Evolutionary conservation across 208 protist species (phyloP), one percentile per base, ranked within the genome.

Genomic region (Polymyxa betae): DNA sequence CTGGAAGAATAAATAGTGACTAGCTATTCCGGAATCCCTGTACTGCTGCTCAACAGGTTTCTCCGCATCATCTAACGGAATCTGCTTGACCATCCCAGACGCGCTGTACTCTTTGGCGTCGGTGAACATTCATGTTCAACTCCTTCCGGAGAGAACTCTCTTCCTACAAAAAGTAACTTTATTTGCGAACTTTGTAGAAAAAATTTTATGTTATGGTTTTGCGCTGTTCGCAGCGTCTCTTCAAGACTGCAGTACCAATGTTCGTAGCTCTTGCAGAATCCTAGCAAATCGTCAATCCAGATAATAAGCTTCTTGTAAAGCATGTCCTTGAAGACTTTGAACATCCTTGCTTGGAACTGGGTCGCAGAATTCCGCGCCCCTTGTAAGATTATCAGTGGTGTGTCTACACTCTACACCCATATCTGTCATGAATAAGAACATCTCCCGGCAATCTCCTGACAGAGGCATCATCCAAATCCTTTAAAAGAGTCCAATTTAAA

Each of bases 381-480:
- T n/a, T 82, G 72, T 29, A 66, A 32, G 20, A 29, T 32, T 66
- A 16, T 16, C 29, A 29, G 16, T 66, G 54, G 5, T 5, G 72
- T 82, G 72, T 82, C 5, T 45, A 82, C n/a, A n/a, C n/a, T n/a
- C n/a, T n/a, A n/a, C 72, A 5, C 16, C 72, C n/a, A 5, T 82
- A 82, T 82, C 72, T 5, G 72, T 82, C 72, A 82, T 82, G 72
- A 82, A 82, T 82, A n/a, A 82, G n/a, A 82, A 82, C 35, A 82
- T 35, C 72, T 82, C 72, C n/a, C 40, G 5, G 72, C 72, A 82
- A 20, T 82, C 72, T 82, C 35, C 72, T 35, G 72, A 5, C 5
- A 82, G 72, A 45, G 72, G 72, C 72, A 82, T 82, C 40, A 82
- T 35, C 72, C 72, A 82, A 82, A 82, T n/a, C 72, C 72, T 43